phyloP scores from a whole-genome alignment of 2,329 filamentous ascomycete species.

The Didymella keratinophila region DNA sequence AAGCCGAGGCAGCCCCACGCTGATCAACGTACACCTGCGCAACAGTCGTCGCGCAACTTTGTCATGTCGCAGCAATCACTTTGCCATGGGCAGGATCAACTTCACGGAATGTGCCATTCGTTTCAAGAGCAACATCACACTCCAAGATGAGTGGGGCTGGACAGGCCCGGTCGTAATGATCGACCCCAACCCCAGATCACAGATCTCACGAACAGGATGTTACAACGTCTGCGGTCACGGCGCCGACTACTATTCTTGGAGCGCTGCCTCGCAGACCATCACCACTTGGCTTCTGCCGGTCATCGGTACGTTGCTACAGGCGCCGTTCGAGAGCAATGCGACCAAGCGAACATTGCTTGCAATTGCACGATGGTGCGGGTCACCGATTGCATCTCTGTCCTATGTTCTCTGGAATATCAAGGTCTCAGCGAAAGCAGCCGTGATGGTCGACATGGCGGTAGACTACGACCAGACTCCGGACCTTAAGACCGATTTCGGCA shows the following conservation, averaged over 20 bases:
- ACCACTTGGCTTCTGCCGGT: conserved; percentile 54
- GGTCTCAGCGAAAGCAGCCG: conserved; percentile 49
- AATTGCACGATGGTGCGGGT: conserved; percentile 49
- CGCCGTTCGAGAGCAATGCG: conserved; percentile 53
- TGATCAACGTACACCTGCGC: neutral
- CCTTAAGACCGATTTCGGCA: conserved; percentile 45
- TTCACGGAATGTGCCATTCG: conserved; percentile 3
- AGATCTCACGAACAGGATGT: conserved; percentile 47
- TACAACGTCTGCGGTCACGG: conserved; percentile 45
- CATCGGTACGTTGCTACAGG: conserved; percentile 51
- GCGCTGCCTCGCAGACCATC: conserved; percentile 43
- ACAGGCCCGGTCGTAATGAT: conserved; percentile 29
- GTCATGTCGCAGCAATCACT: neutral
- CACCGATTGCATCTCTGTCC: conserved; percentile 48
- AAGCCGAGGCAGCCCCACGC: conserved; percentile 13
- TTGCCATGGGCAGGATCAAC: conserved; percentile 11
- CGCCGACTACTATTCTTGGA: conserved; percentile 46
- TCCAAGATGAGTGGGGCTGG: conserved; percentile 30
- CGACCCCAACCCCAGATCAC: conserved; percentile 23
- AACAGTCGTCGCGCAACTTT: neutral
- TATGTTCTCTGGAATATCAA: conserved; percentile 55
- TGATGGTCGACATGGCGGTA: conserved; percentile 53
- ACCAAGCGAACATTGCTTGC: conserved; percentile 48
- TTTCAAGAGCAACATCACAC: conserved; percentile 9
- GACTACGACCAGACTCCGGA: conserved; percentile 40